Evolutionary conservation across 2,329 filamentous ascomycete genomes (phyloP).

Genomic region (Colletotrichum endophyticum): DNA sequence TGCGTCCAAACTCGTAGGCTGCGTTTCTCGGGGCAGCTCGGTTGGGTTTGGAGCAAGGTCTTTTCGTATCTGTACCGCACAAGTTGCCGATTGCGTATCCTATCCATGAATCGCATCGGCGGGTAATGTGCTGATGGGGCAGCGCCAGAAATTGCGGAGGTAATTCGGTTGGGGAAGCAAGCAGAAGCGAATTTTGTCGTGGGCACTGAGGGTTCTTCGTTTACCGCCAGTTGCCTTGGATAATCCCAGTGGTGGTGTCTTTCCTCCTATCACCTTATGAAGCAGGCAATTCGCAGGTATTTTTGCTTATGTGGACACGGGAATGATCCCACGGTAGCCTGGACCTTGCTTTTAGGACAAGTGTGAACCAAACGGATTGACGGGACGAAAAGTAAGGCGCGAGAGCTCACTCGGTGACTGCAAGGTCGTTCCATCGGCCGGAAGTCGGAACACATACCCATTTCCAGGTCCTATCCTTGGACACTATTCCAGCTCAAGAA

Average conservation of each 20-base stretch:
- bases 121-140: background rate
- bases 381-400: background rate
- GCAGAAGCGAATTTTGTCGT: background rate
- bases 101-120: background rate
- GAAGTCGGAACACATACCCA: constrained; percentile 3
- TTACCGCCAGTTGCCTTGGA: background rate
- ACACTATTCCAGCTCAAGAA: background rate
- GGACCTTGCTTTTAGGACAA: background rate
- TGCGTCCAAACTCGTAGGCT: background rate
- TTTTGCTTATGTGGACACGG: constrained; percentile 2
- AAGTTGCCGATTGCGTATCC: background rate
- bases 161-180: background rate
- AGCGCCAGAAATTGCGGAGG: background rate
- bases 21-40: background rate
- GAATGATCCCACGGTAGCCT: background rate
- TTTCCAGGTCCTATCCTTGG: background rate
- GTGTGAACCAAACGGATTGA: constrained; percentile 6
- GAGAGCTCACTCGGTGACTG: background rate
- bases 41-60: background rate
- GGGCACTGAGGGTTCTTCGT: background rate
- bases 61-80: background rate
- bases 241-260: background rate
- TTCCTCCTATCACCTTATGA: background rate
- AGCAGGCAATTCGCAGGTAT: background rate
- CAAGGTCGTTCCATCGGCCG: constrained; percentile 7